A percentile compares a stretch with the other conserved stretches of the same genome.
Conservation (phyloP, 768 basidiomycete species). For the Phlegmacium glaucopus region DNA sequence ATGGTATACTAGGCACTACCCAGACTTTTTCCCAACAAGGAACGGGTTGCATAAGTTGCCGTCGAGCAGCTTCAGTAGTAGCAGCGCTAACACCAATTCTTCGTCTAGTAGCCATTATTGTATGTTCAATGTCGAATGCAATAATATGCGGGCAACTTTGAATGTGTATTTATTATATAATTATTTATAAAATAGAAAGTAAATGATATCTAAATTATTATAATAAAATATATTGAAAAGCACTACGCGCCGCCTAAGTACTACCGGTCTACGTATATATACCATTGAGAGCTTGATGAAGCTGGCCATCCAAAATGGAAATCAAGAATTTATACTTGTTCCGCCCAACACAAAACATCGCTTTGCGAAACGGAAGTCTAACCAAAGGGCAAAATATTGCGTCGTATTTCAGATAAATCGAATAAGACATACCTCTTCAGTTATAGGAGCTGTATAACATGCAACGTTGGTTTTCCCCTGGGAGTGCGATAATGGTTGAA, state of each 20-base stretch:
- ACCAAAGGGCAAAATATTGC: background rate
- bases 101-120: constrained; percentile 64
- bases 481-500: background rate
- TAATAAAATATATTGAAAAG: too few species aligned
- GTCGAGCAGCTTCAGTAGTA: constrained; percentile 75
- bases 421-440: too few species aligned
- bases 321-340: constrained; percentile 30
- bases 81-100: constrained; percentile 76
- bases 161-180: background rate
- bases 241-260: too few species aligned
- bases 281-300: background rate
- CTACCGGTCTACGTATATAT: too few species aligned
- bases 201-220: too few species aligned
- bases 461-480: too few species aligned
- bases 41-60: constrained; percentile 89
- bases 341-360: constrained; percentile 58
- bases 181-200: background rate
- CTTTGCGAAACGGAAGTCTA: constrained; percentile 22
- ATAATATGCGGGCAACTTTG: background rate
- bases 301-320: background rate
- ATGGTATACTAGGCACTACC: constrained; percentile 54
- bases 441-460: too few species aligned
- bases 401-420: background rate
- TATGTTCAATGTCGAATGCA: background rate
- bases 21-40: constrained; percentile 81